Evolutionary conservation across 345 rosid species (phyloP), one percentile per base, ranked within the genome.

Genomic region (Clarkia xantiana): DNA sequence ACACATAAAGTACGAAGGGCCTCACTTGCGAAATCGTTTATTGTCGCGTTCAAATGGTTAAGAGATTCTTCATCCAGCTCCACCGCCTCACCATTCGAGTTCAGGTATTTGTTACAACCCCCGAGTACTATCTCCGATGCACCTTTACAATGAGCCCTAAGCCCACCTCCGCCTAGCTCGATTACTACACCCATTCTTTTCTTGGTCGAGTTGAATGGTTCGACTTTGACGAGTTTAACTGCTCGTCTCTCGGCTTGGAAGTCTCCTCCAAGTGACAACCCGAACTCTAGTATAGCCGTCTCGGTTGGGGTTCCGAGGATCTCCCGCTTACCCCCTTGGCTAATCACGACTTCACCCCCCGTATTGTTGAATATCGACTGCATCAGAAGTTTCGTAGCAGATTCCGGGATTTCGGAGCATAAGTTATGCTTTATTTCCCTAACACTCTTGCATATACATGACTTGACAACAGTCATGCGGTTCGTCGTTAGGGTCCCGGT

Each of bases 401-500:
- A 70, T 10, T 71, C 80, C 1, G 95, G 87, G 53, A 75, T 55
- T 38, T 78, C 90, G 9, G 94, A 74, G 62, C 66, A 55, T 59
- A 73, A 55, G 59, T 52, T 61, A n/a, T 48, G 3, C 11, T 55
- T 53, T 23, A 78, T 63, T 56, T 80, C 95, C 61, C 66, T 72
- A 16, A 75, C 66, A 43, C 59, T 74, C 77, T 73, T 71, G 75
- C 85, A 80, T 45, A 89, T 74, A 73, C 94, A 89, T 16, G 97
- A 75, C 70, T 85, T 85, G 58, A 85, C 90, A 0, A 89, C 94
- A 0, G 95, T 85, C 97, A 89, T 85, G 54, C 57, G 95, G 69
- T 89, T 89, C 15, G 95, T 82, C 10, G 97, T 89, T 17, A 85
- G 77, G 11, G 97, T 89, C 39, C 97, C 97, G 0, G 97, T 89